Evolutionary conservation across 2,329 filamentous ascomycete genomes (phyloP).

Genomic region (Tolypocladium tundrense): DNA sequence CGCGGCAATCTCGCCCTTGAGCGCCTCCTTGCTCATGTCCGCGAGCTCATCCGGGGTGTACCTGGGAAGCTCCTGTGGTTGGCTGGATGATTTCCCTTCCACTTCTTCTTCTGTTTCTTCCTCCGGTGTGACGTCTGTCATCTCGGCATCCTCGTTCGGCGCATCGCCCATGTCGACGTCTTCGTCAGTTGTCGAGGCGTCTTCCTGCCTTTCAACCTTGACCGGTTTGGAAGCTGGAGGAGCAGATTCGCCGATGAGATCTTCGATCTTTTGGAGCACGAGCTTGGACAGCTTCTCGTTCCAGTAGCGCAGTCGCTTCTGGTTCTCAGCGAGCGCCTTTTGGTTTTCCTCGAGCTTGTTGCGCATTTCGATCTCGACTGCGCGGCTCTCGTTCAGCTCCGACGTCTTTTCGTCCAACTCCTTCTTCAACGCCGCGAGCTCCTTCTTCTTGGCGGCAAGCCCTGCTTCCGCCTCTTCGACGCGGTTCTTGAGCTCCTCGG

Average conservation of each 20-base stretch:
- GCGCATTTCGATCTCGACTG: conserved; percentile 92
- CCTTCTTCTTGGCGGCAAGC: conserved; percentile 67
- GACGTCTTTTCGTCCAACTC: conserved; percentile 79
- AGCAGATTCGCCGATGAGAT: conserved; percentile 38
- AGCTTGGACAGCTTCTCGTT: conserved; percentile 83
- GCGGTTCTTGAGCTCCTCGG: conserved; percentile 59
- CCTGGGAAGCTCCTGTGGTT: conserved; percentile 55
- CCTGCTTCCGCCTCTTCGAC: conserved; percentile 77
- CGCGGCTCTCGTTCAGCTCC: conserved; percentile 81
- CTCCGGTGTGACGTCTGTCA: conserved; percentile 11
- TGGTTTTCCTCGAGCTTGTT: conserved; percentile 97
- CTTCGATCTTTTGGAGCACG: conserved; percentile 67
- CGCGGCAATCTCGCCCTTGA: conserved; percentile 52
- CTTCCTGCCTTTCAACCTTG: conserved; percentile 13
- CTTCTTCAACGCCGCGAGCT: conserved; percentile 67
- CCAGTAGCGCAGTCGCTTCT: conserved; percentile 78
- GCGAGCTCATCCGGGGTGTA: conserved; percentile 65
- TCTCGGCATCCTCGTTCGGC: conserved; percentile 14
- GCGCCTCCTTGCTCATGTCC: conserved; percentile 52
- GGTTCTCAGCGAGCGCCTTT: conserved; percentile 77
- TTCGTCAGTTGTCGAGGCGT: conserved; percentile 14
- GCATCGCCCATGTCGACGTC: conserved; percentile 23
- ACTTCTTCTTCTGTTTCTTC: conserved; percentile 6
- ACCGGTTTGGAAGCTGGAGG: conserved; percentile 16
- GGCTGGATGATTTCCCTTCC: conserved; percentile 18